Evolutionary conservation across 2,329 filamentous ascomycete species (phyloP), one percentile per base, ranked within the genome.

Genomic region (Pseudogymnoascus sp.): DNA sequence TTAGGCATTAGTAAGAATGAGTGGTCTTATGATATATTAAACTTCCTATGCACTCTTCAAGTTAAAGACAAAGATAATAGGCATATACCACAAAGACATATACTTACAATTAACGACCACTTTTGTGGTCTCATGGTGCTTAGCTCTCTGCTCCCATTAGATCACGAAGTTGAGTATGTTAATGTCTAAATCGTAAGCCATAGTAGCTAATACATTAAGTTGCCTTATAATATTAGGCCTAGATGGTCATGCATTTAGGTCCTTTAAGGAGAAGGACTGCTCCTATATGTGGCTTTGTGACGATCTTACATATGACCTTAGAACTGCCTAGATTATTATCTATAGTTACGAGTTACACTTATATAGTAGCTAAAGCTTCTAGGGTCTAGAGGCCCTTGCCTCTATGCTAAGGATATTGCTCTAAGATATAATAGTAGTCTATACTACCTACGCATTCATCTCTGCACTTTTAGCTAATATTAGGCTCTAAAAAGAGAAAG

Each of bases 261-360:
- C 64, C 8, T 65, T 65, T 41, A 62, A 36, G 51, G 51, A 64
- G 21, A 60, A 37, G 19, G 62, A 6, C 1, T 48, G 60, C 2
- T 14, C 21, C 13, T 21, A 64, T 45, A 65, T 65, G 64, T 65
- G 64, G 64, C 43, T 65, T 14, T 16, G 31, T 31, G 64, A 48
- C 34, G 10, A 13, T 13, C 37, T 62, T 11, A 67, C 69, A 1
- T 28, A 64, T 7, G 66, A 73, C 61, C 21, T 74, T 13, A 61
- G 64, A 4, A 57, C 34, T 1, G 69, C 68, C 4, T 66, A 71
- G 10, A 66, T 75, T 1, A 65, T 73, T 31, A 69, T 67, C 8
- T 74, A 72, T 63, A 72, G 73, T 16, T 73, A 74, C 48, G 66
- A 70, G 4, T 68, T 21, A 23, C 34, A 34, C 28, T 21, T 62